Conservation (phyloP, 192 early-diverging fungal species). For the Pilaira anomala region DNA sequence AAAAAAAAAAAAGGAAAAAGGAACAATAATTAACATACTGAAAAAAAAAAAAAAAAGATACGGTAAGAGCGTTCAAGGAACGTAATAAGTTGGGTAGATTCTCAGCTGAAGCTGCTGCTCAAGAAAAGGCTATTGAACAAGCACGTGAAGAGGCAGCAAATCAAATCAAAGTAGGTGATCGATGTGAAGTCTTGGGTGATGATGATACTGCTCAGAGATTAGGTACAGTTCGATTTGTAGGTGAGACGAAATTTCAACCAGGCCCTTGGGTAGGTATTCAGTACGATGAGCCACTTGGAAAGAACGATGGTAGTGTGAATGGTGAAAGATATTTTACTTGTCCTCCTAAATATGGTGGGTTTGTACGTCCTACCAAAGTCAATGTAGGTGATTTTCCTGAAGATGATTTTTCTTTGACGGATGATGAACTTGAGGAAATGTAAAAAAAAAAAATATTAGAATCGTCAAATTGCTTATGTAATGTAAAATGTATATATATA, state of each 20-base stretch:
- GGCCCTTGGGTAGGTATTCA: constrained; percentile 94
- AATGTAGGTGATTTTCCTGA: constrained; percentile 91
- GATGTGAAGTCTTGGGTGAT: constrained; percentile 77
- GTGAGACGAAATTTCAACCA: constrained; percentile 68
- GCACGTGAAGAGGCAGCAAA: constrained; percentile 53
- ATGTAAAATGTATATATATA: too few species aligned
- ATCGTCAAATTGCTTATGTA: too few species aligned
- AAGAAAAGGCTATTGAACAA: constrained; percentile 29
- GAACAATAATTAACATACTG: neutral
- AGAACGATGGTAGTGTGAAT: constrained; percentile 85
- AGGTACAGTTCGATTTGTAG: constrained; percentile 71
- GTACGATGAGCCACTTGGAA: constrained; percentile 95
- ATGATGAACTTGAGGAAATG: constrained; percentile 70
- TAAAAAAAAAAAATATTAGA: too few species aligned
- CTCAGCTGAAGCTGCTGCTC: constrained; percentile 51
- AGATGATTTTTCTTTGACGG: constrained; percentile 69
- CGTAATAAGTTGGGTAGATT: constrained; percentile 88
- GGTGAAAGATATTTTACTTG: constrained; percentile 78
- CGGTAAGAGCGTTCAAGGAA: constrained; percentile 85
- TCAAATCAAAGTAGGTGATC: constrained; percentile 67
- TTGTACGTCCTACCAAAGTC: constrained; percentile 90
- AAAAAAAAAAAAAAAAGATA: constrained; percentile 45
- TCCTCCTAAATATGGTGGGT: constrained; percentile 72
- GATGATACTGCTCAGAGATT: constrained; percentile 46
- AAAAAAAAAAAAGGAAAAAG: neutral